Conservation (phyloP, 805 yeast species). For the Soucietia sequanensis region DNA sequence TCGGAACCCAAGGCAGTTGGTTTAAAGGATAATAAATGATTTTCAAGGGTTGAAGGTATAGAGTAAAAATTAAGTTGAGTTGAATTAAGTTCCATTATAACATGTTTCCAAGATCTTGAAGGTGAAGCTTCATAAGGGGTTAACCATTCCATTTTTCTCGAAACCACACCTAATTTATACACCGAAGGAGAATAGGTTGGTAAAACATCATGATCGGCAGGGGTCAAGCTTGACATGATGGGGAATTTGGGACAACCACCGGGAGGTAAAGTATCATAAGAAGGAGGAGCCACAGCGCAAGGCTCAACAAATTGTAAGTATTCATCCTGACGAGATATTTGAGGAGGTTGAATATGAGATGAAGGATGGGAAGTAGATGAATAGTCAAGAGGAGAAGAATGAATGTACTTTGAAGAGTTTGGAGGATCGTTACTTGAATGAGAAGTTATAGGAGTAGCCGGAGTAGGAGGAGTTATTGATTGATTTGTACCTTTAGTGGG, state of each 20-base stretch:
- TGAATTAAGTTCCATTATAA: conserved; percentile 74
- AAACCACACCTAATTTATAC: conserved; percentile 53
- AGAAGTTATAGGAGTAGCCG: too few species aligned
- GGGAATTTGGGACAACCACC: conserved; percentile 46
- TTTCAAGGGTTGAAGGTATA: conserved; percentile 32
- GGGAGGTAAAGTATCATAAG: conserved; percentile 36
- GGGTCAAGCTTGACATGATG: conserved; percentile 8
- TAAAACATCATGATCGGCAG: conserved; percentile 38
- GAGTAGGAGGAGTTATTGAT: conserved; percentile 6
- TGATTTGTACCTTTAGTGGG: conserved; percentile 3
- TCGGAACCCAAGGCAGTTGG: conserved; percentile 9
- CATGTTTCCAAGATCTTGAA: conserved; percentile 66
- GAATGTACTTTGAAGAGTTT: too few species aligned
- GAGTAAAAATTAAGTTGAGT: conserved; percentile 77
- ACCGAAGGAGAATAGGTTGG: conserved; percentile 72
- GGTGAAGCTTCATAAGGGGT: conserved; percentile 74
- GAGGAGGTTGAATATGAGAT: conserved; percentile 2
- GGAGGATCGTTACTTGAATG: too few species aligned
- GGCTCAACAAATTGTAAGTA: conserved; percentile 37
- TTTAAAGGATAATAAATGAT: conserved; percentile 20
- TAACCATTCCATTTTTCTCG: conserved; percentile 71
- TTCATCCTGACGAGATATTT: conserved; percentile 15
- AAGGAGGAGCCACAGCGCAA: conserved; percentile 37
- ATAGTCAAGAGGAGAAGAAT: neutral
- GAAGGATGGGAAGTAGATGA: conserved; percentile 1